Evolutionary conservation across 257 asterid species (phyloP).

Genomic region (Ilex asprella): DNA sequence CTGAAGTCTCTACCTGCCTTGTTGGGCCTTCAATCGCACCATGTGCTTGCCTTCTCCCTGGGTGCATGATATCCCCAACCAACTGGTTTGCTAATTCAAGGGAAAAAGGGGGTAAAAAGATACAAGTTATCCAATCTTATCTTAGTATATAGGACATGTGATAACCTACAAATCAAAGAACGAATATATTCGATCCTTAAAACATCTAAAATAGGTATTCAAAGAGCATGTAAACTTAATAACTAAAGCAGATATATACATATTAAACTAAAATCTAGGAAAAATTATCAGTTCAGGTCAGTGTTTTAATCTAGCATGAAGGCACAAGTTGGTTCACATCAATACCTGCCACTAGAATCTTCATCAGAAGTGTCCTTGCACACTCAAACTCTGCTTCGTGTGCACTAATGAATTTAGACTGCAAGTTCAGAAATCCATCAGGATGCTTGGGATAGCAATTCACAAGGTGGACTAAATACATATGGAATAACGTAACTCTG

Average conservation of each 20-base stretch:
- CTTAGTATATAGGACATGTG: background rate
- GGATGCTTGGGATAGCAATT: background rate
- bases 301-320: background rate
- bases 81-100: conserved; percentile 22
- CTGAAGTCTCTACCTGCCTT: conserved; percentile 38
- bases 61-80: conserved; percentile 38
- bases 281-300: background rate
- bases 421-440: conserved; percentile 15
- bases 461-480: background rate
- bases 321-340: conserved; percentile 8
- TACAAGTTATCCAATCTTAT: background rate
- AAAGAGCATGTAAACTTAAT: background rate
- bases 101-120: conserved; percentile 2
- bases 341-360: conserved; percentile 50
- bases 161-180: background rate
- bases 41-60: conserved; percentile 32
- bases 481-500: background rate
- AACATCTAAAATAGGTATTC: background rate
- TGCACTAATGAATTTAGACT: conserved; percentile 59
- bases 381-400: conserved; percentile 62
- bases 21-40: conserved; percentile 46
- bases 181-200: background rate
- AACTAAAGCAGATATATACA: too few species aligned
- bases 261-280: background rate
- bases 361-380: conserved; percentile 41